Percentiles rank a stretch among this genome's conserved stretches.
Evolutionary conservation across 257 asterid species (phyloP).

Genomic region (Nicotiana undulata): DNA sequence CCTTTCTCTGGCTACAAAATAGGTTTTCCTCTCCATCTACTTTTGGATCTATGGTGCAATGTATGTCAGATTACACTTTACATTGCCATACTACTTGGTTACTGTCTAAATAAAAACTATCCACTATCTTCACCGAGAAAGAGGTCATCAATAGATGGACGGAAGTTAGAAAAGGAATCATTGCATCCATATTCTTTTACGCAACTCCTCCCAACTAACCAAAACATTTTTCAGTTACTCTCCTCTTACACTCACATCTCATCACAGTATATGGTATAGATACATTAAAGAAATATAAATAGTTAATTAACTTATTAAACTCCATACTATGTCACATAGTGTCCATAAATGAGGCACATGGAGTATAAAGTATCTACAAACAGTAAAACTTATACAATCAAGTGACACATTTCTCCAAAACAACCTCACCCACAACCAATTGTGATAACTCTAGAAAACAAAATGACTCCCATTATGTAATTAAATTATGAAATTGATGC

Average conservation of each 20-base stretch:
- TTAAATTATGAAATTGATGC: background rate
- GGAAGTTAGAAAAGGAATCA: background rate
- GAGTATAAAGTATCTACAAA: background rate
- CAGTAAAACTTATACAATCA: background rate
- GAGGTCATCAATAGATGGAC: background rate
- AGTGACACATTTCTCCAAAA: background rate
- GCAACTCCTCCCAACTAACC: background rate
- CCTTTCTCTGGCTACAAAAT: background rate
- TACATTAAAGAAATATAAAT: background rate
- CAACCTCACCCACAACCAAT: background rate
- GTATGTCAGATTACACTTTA: background rate
- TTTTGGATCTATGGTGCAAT: background rate
- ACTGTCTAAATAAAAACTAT: no score
- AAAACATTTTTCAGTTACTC: background rate
- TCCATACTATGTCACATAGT: background rate
- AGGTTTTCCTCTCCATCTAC: background rate
- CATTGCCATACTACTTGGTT: background rate
- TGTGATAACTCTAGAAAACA: background rate
- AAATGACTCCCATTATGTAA: background rate
- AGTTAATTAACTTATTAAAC: background rate
- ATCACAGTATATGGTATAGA: background rate
- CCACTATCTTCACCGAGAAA: no score
- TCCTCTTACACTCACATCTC: background rate
- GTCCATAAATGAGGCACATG: background rate
- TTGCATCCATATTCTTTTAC: background rate